Evolutionary conservation across 805 yeast species (phyloP).

Genomic region (Wickerhamiella galacta): DNA sequence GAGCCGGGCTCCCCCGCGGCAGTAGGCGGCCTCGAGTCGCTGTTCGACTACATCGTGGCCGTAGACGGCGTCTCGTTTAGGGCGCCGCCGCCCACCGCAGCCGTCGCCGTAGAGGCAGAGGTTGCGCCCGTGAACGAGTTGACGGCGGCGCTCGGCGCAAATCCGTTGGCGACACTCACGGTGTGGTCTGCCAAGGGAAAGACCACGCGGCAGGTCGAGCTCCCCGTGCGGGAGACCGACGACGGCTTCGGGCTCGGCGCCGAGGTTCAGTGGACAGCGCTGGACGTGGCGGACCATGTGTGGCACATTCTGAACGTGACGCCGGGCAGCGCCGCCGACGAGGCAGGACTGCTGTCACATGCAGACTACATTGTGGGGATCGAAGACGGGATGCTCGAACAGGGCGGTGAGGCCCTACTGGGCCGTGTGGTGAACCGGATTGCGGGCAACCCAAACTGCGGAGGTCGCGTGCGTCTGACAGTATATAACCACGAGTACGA

Average conservation of each 20-base stretch:
- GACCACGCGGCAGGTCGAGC: constrained; percentile 8
- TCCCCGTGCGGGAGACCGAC: constrained; percentile 24
- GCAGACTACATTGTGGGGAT: constrained; percentile 81
- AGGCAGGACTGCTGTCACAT: constrained; percentile 68
- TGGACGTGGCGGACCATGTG: constrained; percentile 60
- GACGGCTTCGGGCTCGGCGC: constrained; percentile 39
- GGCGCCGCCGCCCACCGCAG: constrained; percentile 1
- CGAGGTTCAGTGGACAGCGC: constrained; percentile 59
- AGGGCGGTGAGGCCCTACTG: constrained; percentile 74
- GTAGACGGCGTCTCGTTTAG: constrained; percentile 34
- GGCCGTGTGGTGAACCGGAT: constrained; percentile 37
- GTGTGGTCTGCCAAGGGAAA: constrained; percentile 80
- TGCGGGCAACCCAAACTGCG: constrained; percentile 33
- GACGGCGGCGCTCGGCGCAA: constrained; percentile 5
- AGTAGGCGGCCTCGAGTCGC: constrained; percentile 50
- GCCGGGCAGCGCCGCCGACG: constrained; percentile 63
- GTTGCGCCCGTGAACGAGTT: constrained; percentile 6
- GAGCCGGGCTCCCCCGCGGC: constrained; percentile 31
- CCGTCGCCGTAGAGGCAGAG: constrained; percentile 1
- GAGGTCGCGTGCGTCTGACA: constrained; percentile 27
- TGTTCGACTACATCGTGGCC: constrained; percentile 78
- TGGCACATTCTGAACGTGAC: constrained; percentile 73
- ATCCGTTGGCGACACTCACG: constrained; percentile 30
- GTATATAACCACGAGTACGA: constrained; percentile 85
- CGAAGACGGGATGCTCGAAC: constrained; percentile 65